Evolutionary conservation across 1,284 basidiomycete species (phyloP).

Genomic region (Melanopsichium pennsylvanicum): DNA sequence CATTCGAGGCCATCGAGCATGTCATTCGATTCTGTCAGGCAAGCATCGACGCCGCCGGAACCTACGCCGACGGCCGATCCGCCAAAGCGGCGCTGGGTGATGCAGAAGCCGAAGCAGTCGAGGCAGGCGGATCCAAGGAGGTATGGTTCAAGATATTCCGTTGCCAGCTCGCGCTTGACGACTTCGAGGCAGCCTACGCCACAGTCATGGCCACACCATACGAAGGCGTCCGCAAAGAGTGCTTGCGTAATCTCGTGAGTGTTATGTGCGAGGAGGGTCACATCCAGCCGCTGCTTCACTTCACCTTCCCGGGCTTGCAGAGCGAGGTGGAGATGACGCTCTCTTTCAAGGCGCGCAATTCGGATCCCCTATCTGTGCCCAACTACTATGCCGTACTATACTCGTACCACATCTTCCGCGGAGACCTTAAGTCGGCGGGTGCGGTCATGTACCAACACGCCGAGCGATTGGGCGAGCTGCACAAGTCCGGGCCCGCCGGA

Average conservation of each 20-base stretch:
- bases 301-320: slow-evolving; percentile 85
- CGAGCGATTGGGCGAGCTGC: slow-evolving; percentile 74
- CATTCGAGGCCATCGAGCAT: slow-evolving; percentile 33
- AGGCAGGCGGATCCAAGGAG: slow-evolving; percentile 21
- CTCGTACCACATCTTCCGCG: slow-evolving; percentile 72
- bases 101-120: slow-evolving; percentile 2
- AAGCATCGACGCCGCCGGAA: slow-evolving; percentile 43
- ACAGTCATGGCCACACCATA: slow-evolving; percentile 52
- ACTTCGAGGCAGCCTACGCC: slow-evolving; percentile 50
- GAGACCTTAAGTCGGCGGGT: slow-evolving; percentile 64
- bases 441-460: slow-evolving; percentile 91
- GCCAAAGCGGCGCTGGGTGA: slow-evolving; percentile 2
- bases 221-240: slow-evolving; percentile 86
- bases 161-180: slow-evolving; percentile 49
- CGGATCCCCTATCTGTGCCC: slow-evolving; percentile 83
- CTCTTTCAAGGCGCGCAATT: slow-evolving; percentile 92
- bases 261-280: slow-evolving; percentile 91
- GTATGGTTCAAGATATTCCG: slow-evolving; percentile 58
- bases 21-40: slow-evolving; percentile 43
- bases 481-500: slow-evolving; percentile 4
- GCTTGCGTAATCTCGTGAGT: slow-evolving; percentile 91
- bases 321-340: slow-evolving; percentile 88
- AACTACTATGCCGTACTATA: slow-evolving; percentile 94
- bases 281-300: slow-evolving; percentile 78
- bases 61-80: slow-evolving; percentile 21